Base-by-base conservation (phyloP, 2,329 filamentous ascomycete genomes). In the Fusarium nematophilum region DNA sequence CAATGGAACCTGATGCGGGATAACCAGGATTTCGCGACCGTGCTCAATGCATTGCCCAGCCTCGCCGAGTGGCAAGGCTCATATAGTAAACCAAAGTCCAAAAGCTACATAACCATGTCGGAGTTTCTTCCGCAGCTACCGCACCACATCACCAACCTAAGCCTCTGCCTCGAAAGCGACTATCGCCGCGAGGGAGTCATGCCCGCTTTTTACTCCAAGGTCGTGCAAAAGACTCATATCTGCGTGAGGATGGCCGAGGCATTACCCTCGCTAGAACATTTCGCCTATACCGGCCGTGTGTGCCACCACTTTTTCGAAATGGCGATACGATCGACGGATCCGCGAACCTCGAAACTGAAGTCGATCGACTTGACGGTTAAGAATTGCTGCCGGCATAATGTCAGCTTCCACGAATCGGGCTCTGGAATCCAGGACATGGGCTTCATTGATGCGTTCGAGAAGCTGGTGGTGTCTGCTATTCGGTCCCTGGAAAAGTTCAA, bases 1-100 rank as follows among this genome's bases (percentile, higher is more conserved):
- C 88, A 91, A 64, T 93, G 90, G 90, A 92, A 92, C 68, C 80
- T 92, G 23, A 89, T 91, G 72, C 81, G 90, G 39, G 79, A 82
- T 13, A 77, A 84, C 36, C 76, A 79, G 14, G 88, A 92, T 71
- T 92, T 90, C 74, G 75, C 80, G 51, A 81, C 79, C 45, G 81
- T 93, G 43, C 79, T 86, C 15, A 73, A 76, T 10, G 88, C 89
- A 5, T 72, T 92, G 36, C 90, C 90, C 1, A 87, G 85, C 57
- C 75, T 92, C n/a, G 75, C 77, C 44, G 83, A 86, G 64, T 87
- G 84, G 84, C 83, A 86, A 55, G 83, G 81, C n/a, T 84, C 82
- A 6, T 87, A 86, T 76, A 89, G 86, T 70, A 91, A 90, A 72
- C 87, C 88, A 48, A 91, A 91, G 73, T 86, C 86, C 11, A 90